phyloP scores from a whole-genome alignment of 768 basidiomycete genomes.

The Candolleomyces eurysporus region DNA sequence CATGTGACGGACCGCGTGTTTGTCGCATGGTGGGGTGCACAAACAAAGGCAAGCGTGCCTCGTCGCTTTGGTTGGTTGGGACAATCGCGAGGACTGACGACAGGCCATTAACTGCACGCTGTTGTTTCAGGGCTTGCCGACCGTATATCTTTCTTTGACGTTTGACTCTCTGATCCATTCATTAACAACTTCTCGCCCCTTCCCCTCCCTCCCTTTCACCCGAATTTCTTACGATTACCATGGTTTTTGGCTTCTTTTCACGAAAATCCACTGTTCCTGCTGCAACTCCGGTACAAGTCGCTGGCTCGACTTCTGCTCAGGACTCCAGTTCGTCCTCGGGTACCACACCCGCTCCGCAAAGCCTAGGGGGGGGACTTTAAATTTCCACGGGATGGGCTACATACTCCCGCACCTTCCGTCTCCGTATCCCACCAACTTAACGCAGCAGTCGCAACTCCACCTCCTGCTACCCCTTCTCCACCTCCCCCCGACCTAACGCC shows the following conservation, averaged over 20 bases:
- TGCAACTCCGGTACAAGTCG: background rate
- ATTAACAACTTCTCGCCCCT: no score
- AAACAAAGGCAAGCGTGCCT: background rate
- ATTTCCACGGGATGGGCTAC: background rate
- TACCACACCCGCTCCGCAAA: background rate
- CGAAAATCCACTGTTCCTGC: background rate
- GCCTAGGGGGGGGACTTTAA: background rate
- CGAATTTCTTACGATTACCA: background rate
- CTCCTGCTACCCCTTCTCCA: conserved; percentile 28
- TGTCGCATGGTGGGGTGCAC: background rate
- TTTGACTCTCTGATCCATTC: no score
- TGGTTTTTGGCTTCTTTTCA: conserved; percentile 10
- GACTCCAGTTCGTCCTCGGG: background rate
- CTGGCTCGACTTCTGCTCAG: background rate
- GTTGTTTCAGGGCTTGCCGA: no score
- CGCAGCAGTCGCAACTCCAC: background rate
- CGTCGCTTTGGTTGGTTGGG: background rate
- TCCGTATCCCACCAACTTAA: background rate
- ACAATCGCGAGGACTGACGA: background rate
- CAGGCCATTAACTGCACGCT: background rate
- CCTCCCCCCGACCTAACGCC: conserved; percentile 17
- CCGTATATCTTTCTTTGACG: no score
- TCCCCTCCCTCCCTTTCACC: background rate
- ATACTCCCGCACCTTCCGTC: conserved; percentile 5
- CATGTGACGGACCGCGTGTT: background rate